Evolutionary conservation across 192 early-diverging fungal species (phyloP), one percentile per base, ranked within the genome.

Genomic region (Mortierella hygrophila): DNA sequence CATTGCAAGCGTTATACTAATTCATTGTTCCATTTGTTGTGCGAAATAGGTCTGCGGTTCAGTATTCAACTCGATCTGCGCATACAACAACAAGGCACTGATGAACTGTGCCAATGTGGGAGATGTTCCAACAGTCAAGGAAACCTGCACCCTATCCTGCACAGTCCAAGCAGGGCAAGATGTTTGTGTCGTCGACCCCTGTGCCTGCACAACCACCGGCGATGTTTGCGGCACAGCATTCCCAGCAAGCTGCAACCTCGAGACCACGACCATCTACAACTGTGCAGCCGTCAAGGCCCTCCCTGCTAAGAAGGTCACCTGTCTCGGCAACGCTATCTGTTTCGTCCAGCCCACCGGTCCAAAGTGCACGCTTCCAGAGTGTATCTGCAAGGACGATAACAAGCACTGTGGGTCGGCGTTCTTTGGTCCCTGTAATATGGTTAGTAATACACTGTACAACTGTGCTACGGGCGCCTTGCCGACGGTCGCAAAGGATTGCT

Each of bases 361-460:
- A 7, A 26, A 35, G 6, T 76, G 60, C 75, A 65, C 49, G 26
- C 40, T 40, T 16, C 38, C 75, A 18, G 63, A 76, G 4, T 76
- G 75, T n/a, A 76, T 37, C 15, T 47, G 75, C 63, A 42, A 40
- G 20, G 44, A 47, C 6, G 41, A 68, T 68, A n/a, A 38, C 4
- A 5, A n/a, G 35, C 47, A 60, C 20, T 75, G 74, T 38, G 74
- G 74, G 10, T 60, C 74, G 6, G 16, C 55, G 8, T 75, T 75
- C 35, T 49, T 21, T 11, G 20, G 13, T 52, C 4, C 23, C 4
- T 75, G 74, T 6, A 40, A 60, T 11, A 29, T 40, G 10, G 16
- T 7, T 20, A 70, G 21, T 37, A 70, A 70, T 8, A 21, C 68
- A 15, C 29, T 70, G 15, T 70, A 40, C 37, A 18, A 5, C 16